Percentiles rank a stretch among this genome's conserved stretches.
Conservation (phyloP, 257 asterid species). For the Coffea canephora region DNA sequence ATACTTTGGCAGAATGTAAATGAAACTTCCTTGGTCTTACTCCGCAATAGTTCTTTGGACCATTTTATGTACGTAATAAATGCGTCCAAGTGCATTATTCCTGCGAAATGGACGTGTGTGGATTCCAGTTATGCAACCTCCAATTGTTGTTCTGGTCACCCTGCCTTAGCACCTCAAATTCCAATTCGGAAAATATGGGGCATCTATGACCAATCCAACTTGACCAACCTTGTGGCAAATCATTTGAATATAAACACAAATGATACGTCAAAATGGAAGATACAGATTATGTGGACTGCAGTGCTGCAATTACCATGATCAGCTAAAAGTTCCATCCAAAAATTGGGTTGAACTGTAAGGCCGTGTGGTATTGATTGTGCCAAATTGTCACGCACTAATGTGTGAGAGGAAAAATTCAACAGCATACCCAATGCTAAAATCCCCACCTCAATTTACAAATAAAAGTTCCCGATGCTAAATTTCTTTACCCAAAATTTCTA, state of each 20-base stretch:
- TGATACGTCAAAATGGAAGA: not conserved
- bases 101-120: not conserved
- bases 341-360: too few relatives aligned
- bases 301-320: too few relatives aligned
- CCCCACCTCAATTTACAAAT: too few relatives aligned
- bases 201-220: not conserved
- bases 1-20: not conserved
- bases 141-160: not conserved
- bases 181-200: not conserved
- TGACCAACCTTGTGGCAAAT: not conserved
- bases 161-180: not conserved
- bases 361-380: not conserved
- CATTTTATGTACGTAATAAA: not conserved
- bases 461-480: too few relatives aligned
- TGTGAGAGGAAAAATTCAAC: too few relatives aligned
- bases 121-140: not conserved
- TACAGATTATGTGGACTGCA: too few relatives aligned
- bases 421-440: too few relatives aligned
- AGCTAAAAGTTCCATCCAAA: too few relatives aligned
- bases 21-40: not conserved
- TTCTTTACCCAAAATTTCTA: too few relatives aligned
- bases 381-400: not conserved
- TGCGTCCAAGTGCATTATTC: not conserved
- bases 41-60: not conserved
- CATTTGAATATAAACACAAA: not conserved